Evolutionary conservation across 371 early-diverging fungal genomes (phyloP).

Genomic region (Parasitella parasitica): DNA sequence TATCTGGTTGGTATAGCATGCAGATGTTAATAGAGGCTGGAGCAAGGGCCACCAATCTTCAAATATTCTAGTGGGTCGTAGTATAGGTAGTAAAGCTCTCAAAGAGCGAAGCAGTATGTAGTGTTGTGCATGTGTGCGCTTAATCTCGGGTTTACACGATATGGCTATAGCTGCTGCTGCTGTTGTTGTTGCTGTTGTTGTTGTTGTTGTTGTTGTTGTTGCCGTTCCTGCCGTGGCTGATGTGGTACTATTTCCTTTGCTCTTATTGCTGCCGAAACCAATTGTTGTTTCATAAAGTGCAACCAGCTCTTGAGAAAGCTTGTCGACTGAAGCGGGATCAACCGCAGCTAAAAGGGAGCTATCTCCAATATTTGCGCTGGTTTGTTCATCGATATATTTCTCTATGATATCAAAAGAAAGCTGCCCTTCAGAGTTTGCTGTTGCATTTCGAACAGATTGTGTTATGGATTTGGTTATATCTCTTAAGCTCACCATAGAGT

Average conservation of each 20-base stretch:
- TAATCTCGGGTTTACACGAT: constrained; percentile 25
- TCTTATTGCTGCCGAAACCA: too few species aligned
- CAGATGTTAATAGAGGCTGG: constrained; percentile 30
- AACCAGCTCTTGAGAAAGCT: constrained; percentile 38
- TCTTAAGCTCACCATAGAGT: constrained; percentile 44
- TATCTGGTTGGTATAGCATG: constrained; percentile 37
- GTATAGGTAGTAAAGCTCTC: constrained; percentile 34
- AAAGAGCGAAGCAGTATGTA: constrained; percentile 35
- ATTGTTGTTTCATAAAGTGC: constrained; percentile 22
- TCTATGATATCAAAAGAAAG: constrained; percentile 40
- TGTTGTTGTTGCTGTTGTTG: background rate
- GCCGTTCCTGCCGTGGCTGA: background rate
- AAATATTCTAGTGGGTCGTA: constrained; percentile 33
- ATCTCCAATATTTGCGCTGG: constrained; percentile 17
- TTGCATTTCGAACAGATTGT: constrained; percentile 32
- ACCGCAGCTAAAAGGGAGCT: constrained; percentile 1
- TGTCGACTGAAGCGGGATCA: constrained; percentile 34
- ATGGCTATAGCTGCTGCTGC: constrained; percentile 16
- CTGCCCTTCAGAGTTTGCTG: constrained; percentile 36
- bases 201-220: background rate
- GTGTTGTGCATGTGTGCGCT: constrained; percentile 34
- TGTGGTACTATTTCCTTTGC: too few species aligned
- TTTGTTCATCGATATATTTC: constrained; percentile 38
- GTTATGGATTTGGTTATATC: constrained; percentile 42
- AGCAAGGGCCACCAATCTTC: constrained; percentile 35